phyloP scores from a whole-genome alignment of 495 filamentous ascomycete genomes.

The Choiromyces venosus region DNA sequence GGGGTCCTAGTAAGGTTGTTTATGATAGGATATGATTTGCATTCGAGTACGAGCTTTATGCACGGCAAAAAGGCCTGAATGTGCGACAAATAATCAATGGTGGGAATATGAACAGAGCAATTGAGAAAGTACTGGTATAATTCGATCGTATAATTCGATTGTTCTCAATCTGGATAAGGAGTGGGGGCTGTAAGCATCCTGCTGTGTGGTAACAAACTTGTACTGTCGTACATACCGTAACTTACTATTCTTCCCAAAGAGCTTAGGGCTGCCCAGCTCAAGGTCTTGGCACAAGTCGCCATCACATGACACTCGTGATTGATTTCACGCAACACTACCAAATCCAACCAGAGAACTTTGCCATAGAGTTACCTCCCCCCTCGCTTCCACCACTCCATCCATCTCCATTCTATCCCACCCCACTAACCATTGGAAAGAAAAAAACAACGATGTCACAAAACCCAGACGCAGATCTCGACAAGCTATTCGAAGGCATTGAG shows the following conservation, averaged over 20 bases:
- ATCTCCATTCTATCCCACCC: neutral
- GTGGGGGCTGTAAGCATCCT: neutral
- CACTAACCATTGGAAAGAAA: neutral
- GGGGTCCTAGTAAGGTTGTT: neutral
- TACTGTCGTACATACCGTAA: too few species aligned
- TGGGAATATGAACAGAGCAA: neutral
- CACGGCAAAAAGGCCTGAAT: neutral
- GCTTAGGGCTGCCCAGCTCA: neutral
- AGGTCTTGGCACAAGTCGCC: neutral
- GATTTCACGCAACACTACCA: neutral
- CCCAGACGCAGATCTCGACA: constrained; percentile 70
- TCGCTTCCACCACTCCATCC: neutral
- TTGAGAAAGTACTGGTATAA: neutral
- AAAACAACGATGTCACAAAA: constrained; percentile 24
- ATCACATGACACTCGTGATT: neutral
- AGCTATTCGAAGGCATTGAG: constrained; percentile 71
- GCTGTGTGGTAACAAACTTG: neutral
- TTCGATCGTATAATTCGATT: too few species aligned
- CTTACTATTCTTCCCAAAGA: neutral
- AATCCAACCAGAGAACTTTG: neutral
- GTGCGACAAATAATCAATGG: neutral
- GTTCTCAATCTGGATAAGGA: neutral
- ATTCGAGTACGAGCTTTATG: neutral
- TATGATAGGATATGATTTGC: neutral
- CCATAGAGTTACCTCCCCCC: neutral